Base-by-base conservation (phyloP, 2,329 filamentous ascomycete genomes). In the Fusarium temperatum region DNA sequence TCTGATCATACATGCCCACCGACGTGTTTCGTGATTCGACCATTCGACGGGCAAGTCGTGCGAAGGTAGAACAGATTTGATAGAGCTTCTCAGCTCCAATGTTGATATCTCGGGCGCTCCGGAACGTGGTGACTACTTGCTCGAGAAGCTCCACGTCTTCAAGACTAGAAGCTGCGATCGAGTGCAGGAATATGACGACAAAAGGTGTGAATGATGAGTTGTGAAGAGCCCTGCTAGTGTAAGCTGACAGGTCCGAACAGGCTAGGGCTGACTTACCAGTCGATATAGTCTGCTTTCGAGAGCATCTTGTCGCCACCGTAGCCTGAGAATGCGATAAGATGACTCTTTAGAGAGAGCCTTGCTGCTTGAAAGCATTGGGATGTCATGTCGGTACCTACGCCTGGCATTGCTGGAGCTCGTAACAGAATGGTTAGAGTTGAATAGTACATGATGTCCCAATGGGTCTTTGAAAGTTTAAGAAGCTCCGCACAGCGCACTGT, bases 381-480 rank as follows among this genome's bases (percentile, higher is more conserved):
- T 18, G 62, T 72, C 28, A 75, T 72, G 9, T 72, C 63, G 3
- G 61, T 63, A 8, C 63, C 64, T 11, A 54, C 53, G 1, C 70
- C 70, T 1, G 67, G 66, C 41, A 53, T 47, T 4, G 64, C 64
- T 15, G 70, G 67, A 9, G 73, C 74, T 42, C 74, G 50, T 18
- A 76, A 38, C 0, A 76, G 53, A 26, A 66, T 55, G 15, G 70
- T 75, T 6, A 75, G 41, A 3, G 73, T 75, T 1, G 74, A 69
- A 4, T 75, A 76, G n/a, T 74, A 75, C 70, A 75, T 74, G 22
- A 74, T 75, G 10, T 76, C 60, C 74, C 74, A 74, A 24, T 69
- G 65, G 3, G 24, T 47, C 13, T 48, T 61, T 1, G 74, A 75
- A 5, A 76, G 7, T 4, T 50, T 48, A 0, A 67, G 41, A 1